These are phyloP conservation scores for Arachis stenosperma DNA, from an alignment of 306 rosid species.

Conservation along the genomic window DNA sequence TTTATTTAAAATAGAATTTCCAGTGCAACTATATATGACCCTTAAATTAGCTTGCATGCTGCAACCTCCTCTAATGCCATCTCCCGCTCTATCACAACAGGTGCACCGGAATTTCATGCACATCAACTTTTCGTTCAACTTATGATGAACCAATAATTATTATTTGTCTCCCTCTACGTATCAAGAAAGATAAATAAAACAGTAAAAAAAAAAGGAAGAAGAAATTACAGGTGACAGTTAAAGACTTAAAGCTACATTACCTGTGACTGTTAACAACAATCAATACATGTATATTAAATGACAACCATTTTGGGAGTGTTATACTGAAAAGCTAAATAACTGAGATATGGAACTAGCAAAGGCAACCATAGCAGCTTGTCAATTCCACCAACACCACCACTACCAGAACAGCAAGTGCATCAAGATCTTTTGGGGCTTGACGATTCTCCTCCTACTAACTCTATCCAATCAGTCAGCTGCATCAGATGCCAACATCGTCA, in stretches of 20 bases:
- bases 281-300: not conserved
- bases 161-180: not conserved
- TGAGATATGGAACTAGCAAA: not conserved
- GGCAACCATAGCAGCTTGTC: not conserved
- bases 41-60: no score
- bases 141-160: not conserved
- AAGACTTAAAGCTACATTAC: no score
- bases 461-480: slow-evolving; percentile 19
- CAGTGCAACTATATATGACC: not conserved
- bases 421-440: slow-evolving; percentile 11
- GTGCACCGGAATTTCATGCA: not conserved
- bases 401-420: not conserved
- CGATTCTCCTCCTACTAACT: slow-evolving; percentile 2
- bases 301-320: not conserved
- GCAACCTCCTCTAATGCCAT: not conserved
- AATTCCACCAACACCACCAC: not conserved
- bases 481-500: slow-evolving; percentile 17
- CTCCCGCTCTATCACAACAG: no score
- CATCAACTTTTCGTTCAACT: not conserved
- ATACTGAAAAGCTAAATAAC: not conserved
- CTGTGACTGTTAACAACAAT: not conserved
- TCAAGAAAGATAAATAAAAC: no score
- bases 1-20: not conserved
- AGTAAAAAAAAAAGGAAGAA: no score
- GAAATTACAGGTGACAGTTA: no score